Base-by-base conservation (phyloP, 2,329 filamentous ascomycete genomes). In the Epichloe festucae region DNA sequence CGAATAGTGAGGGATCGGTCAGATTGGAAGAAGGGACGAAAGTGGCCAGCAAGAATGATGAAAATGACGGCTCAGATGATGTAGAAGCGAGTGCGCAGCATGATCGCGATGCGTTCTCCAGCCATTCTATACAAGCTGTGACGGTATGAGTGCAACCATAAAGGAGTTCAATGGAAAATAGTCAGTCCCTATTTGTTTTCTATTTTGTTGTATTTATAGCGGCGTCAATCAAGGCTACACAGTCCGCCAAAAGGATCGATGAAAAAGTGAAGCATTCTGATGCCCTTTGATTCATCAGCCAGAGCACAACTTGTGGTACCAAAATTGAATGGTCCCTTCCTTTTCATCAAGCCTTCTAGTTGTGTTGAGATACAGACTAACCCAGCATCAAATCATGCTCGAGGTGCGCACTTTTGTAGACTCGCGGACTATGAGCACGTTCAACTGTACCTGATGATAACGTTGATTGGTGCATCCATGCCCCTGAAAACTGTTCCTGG, bases 61-160 rank as follows among this genome's bases (percentile, higher is more conserved):
- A 48, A 34, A 45, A 34, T 17, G n/a, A 50, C 21, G 40, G 46
- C 21, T 34, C 53, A 8, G 47, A 51, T 17, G 41, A 34, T 27
- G 40, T 53, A 3, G 53, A 57, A 19, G 59, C 60, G 21, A 55
- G 60, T 23, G 57, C 59, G 2, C 49, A 59, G 23, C 58, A 57
- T 51, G 63, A 62, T 49, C 40, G 57, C 36, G 61, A 67, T 50
- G 60, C 60, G 48, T 54, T 63, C n/a, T 49, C 63, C 8, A 63
- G 57, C 52, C 60, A 59, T 21, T 55, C 64, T 31, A 49, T 65
- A 6, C 64, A 68, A 51, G 61, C 63, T 43, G 59, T 66, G 42
- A 64, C 65, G 23, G 67, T 63, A 46, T 70, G 56, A 65, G 42
- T 27, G 21, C 21, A 15, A 42, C n/a, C 3, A 8, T 6, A 21